Evolutionary conservation across 106 monocot genomes (phyloP).

Genomic region (Vanilla planifolia): DNA sequence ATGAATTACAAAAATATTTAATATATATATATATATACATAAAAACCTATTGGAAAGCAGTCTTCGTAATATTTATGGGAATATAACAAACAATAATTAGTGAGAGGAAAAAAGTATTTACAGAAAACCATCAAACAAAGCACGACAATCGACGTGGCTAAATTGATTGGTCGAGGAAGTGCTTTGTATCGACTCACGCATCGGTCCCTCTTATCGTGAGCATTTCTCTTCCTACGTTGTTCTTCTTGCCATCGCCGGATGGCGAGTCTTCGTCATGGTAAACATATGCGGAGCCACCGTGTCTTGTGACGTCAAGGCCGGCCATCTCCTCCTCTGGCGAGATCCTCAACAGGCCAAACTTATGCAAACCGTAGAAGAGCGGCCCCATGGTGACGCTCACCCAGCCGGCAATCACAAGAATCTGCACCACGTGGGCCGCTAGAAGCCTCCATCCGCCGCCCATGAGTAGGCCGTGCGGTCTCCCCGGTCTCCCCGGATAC

Average conservation of each 20-base stretch:
- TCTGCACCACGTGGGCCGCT: conserved; percentile 19
- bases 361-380: conserved; percentile 20
- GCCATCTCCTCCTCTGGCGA: conserved; percentile 35
- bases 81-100: too few relatives aligned
- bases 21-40: too few relatives aligned
- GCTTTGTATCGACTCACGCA: too few relatives aligned
- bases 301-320: conserved; percentile 27
- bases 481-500: conserved; percentile 3
- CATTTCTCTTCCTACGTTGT: too few relatives aligned
- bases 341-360: conserved; percentile 19
- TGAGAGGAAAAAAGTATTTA: too few relatives aligned
- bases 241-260: background rate
- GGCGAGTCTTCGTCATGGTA: background rate
- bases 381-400: conserved; percentile 14
- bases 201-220: too few relatives aligned
- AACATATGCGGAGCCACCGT: conserved; percentile 22
- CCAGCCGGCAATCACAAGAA: conserved; percentile 25
- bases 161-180: too few relatives aligned
- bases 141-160: too few relatives aligned
- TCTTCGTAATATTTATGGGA: too few relatives aligned
- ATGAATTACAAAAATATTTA: too few relatives aligned
- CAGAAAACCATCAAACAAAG: too few relatives aligned
- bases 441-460: conserved; percentile 29
- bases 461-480: conserved; percentile 31
- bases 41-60: too few relatives aligned